Conservation (phyloP, 2,329 filamentous ascomycete species). For the Paecilomyces sp. region DNA sequence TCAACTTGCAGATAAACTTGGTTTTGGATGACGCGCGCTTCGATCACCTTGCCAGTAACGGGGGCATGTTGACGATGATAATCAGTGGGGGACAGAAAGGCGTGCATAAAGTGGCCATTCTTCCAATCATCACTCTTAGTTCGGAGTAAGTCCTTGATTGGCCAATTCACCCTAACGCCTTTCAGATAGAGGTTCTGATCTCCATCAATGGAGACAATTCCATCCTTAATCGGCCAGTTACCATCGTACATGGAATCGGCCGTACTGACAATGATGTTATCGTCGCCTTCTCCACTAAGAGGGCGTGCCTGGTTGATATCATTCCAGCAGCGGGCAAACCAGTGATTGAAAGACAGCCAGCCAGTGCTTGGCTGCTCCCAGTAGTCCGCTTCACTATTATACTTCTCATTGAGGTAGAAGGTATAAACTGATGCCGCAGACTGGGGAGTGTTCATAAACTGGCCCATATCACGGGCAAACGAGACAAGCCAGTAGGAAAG, state of each 20-base stretch:
- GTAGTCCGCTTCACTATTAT: slow-evolving; percentile 23
- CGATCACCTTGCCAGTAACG: slow-evolving; percentile 30
- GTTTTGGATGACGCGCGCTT: slow-evolving; percentile 31
- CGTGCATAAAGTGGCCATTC: slow-evolving; percentile 36
- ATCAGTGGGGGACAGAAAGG: slow-evolving; percentile 34
- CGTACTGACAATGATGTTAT: slow-evolving; percentile 25
- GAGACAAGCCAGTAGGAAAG: slow-evolving; percentile 34
- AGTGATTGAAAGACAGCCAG: slow-evolving; percentile 34
- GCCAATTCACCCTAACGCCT: slow-evolving; percentile 26
- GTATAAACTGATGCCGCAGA: slow-evolving; percentile 23
- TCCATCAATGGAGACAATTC: slow-evolving; percentile 4
- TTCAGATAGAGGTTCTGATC: slow-evolving; percentile 25
- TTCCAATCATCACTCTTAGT: slow-evolving; percentile 28
- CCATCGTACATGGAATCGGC: slow-evolving; percentile 32
- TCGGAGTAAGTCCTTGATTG: slow-evolving; percentile 26
- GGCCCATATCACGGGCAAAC: slow-evolving; percentile 30
- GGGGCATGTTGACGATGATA: slow-evolving; percentile 40
- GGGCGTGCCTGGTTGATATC: slow-evolving; percentile 25
- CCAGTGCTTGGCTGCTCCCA: slow-evolving; percentile 17
- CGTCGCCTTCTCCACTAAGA: slow-evolving; percentile 20
- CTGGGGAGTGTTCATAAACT: slow-evolving; percentile 24
- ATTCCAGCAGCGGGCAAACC: slow-evolving; percentile 26
- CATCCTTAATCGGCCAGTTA: slow-evolving; percentile 11
- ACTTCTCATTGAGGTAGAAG: slow-evolving; percentile 24
- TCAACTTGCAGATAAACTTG: slow-evolving; percentile 31